Conservation (phyloP, 345 rosid genomes). For the Eucalyptus marginata region DNA sequence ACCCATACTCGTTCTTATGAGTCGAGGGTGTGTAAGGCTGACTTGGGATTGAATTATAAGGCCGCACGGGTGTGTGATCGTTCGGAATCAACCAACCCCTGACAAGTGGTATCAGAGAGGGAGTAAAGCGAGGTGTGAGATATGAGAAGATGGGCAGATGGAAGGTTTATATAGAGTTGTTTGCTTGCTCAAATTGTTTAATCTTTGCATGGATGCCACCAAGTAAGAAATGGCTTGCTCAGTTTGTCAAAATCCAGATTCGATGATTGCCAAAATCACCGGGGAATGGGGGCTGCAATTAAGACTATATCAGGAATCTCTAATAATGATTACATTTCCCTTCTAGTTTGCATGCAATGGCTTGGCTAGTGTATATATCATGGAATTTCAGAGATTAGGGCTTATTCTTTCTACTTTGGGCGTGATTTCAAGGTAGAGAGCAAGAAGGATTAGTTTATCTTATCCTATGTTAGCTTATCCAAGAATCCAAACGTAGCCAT, state of each 20-base stretch:
- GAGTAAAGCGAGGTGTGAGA: not conserved
- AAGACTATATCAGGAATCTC: not conserved
- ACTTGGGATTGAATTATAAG: no score
- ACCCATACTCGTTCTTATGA: no score
- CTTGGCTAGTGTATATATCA: not conserved
- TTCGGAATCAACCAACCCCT: no score
- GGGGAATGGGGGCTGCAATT: rapidly evolving
- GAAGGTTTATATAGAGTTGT: not conserved
- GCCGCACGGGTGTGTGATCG: rapidly evolving
- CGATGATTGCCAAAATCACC: not conserved
- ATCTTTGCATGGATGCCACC: not conserved
- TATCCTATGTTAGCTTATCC: not conserved
- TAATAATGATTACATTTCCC: not conserved
- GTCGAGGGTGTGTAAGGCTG: rapidly evolving
- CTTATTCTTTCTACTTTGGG: not conserved
- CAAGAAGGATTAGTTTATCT: not conserved
- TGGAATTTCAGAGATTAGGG: not conserved
- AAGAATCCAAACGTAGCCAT: not conserved
- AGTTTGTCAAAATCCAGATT: not conserved
- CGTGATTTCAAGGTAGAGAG: not conserved
- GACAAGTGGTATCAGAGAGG: not conserved
- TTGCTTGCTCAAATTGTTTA: not conserved
- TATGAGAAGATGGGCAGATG: not conserved
- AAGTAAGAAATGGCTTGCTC: not conserved
- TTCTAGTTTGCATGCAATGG: not conserved